Base-by-base conservation (phyloP, 1,284 basidiomycete species). In the Cryptococcus sp. region DNA sequence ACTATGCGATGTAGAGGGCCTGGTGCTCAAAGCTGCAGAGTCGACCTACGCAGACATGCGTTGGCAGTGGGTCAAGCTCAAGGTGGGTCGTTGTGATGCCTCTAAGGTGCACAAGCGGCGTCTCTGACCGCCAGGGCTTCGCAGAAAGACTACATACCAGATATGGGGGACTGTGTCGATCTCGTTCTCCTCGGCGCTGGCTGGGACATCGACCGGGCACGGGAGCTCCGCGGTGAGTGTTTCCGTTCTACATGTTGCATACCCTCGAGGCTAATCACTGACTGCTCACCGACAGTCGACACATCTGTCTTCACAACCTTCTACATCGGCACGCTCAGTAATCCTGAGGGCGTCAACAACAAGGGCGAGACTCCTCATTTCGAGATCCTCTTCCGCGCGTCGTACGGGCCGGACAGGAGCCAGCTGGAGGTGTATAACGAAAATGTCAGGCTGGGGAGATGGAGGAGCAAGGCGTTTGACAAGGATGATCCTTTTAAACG, bases 71-170 rank as follows among this genome's bases (percentile, higher is more conserved):
- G 84, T 90, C 46, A 92, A 93, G 79, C 81, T 91, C 46, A 78
- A 81, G 59, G 70, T 76, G 45, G 39, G 55, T 23, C 24, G 6
- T 4, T 20, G n/a, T 40, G 4, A 13, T 39, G 20, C 18, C 12
- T 18, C 9, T 9, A 9, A 7, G 8, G 20, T 20, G 23, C n/a
- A n/a, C n/a, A n/a, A 20, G 16, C 35, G 20, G 36, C 23, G 28
- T n/a, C 13, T 13, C 38, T 46, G 51, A 44, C 35, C 18, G 9
- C 2, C 11, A 18, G 38, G 35, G 36, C 28, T 80, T 78, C 52
- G 50, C 87, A 88, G 79, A 84, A 82, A 69, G 91, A 94, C 70
- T 93, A 92, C 64, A 89, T 95, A 39, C 83, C 84, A 0, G 86
- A 86, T 1, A 80, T 87, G 45, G 89, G 90, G n/a, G 91, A 95